Conservation (phyloP, 805 yeast species). For the Suhomyces faveliae region DNA sequence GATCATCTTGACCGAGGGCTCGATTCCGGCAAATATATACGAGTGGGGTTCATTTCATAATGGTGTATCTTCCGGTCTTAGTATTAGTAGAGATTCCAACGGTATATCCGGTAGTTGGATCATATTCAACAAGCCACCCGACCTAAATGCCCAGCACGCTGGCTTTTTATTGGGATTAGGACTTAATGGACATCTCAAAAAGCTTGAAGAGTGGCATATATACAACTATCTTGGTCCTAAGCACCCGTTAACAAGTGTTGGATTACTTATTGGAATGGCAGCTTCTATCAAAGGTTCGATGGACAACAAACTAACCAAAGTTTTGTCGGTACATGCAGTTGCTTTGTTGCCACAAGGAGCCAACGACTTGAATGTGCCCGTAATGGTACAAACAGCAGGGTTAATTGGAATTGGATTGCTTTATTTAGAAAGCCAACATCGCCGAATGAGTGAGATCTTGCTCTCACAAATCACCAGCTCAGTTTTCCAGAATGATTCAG, state of each 20-base stretch:
- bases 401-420: slow-evolving; percentile 85
- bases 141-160: slow-evolving; percentile 78
- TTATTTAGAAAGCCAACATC: slow-evolving; percentile 72
- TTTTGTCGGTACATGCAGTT: slow-evolving; percentile 87
- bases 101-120: slow-evolving; percentile 91
- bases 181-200: slow-evolving; percentile 79
- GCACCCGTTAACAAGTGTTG: slow-evolving; percentile 79
- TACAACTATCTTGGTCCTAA: slow-evolving; percentile 91
- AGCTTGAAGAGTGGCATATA: slow-evolving; percentile 93
- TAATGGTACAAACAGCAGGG: slow-evolving; percentile 88
- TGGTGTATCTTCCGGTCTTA: slow-evolving; percentile 85
- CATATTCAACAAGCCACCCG: slow-evolving; percentile 74
- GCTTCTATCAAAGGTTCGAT: slow-evolving; percentile 81
- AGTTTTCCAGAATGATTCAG: slow-evolving; percentile 53
- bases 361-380: slow-evolving; percentile 78
- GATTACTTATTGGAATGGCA: slow-evolving; percentile 86
- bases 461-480: slow-evolving; percentile 64
- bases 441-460: slow-evolving; percentile 81
- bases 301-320: slow-evolving; percentile 86
- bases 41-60: slow-evolving; percentile 91
- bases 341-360: slow-evolving; percentile 91
- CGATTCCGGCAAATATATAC: slow-evolving; percentile 46
- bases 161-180: slow-evolving; percentile 95
- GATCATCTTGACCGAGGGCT: slow-evolving; percentile 55
- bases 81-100: slow-evolving; percentile 63